Base-by-base conservation (phyloP, 208 protist species). In the Crithidia sp. region DNA sequence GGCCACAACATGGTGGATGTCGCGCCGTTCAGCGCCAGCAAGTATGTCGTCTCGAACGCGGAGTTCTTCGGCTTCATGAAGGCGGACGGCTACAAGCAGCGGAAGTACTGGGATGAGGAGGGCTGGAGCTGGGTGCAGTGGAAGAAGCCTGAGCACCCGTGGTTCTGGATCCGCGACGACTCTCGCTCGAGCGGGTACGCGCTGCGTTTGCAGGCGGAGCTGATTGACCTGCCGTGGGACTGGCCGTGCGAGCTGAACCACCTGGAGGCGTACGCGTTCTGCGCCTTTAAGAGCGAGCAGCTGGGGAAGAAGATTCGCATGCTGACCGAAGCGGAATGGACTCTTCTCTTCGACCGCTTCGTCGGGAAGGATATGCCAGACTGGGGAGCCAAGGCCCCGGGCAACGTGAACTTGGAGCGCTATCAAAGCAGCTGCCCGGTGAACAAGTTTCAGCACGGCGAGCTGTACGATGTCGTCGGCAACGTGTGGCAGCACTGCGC, bases 221-320 rank as follows among this genome's bases (percentile, higher is more conserved):
- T 96, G 44, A 94, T 98, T 39, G 91, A 97, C 57, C 83, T 99
- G 76, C 98, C 96, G 12, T 98, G 92, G 95, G 81, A 92, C 75
- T 99, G 96, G 97, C 98, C 98, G 52, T 97, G 93, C 67, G 97
- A 98, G 67, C 73, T 98, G 45, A 99, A 99, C 88, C 86, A 97
- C 70, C 90, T 98, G 67, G 97, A 99, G 84, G 98, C 97, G 12
- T 88, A 88, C 76, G 98, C 98, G 40, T 99, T 97, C 77, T 98
- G 95, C 75, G 85, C 82, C 37, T 99, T 96, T 92, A 95, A 94
- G 76, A 74, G 89, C 58, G 90, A 97, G 81, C 73, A 90, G 72
- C 45, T 77, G 16, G 92, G 90, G 56, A 93, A 83, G 71, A 81
- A 80, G 39, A 77, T 96, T 39, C 92, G 95, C 36, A 88, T 98